A percentile compares a stretch with the other conserved stretches of the same genome.
Conservation (phyloP, 2,329 filamentous ascomycete genomes). For the Ophiognomonia clavigignenti-juglandacearum region DNA sequence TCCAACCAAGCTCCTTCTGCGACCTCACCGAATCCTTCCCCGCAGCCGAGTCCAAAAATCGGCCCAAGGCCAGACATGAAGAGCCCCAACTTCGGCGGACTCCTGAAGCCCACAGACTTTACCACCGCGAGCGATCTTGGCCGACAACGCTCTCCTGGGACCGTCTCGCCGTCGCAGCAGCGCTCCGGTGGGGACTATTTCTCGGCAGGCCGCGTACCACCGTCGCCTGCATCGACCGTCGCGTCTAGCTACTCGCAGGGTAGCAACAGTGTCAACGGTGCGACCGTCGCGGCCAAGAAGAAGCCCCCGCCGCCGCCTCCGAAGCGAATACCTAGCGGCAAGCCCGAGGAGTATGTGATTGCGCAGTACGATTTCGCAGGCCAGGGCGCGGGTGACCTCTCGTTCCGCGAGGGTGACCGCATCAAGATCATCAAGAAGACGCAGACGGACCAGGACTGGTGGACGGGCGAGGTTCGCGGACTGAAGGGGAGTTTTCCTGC, state of each 20-base stretch:
- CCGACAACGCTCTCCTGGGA: slow-evolving; percentile 24
- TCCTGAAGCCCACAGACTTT: slow-evolving; percentile 39
- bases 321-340: slow-evolving; percentile 49
- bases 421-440: slow-evolving; percentile 78
- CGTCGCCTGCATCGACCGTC: slow-evolving; percentile 21
- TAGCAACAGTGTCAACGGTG: slow-evolving; percentile 14
- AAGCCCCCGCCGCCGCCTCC: slow-evolving; percentile 67
- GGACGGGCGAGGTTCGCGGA: slow-evolving; percentile 72
- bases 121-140: slow-evolving; percentile 38
- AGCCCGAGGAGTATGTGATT: slow-evolving; percentile 55
- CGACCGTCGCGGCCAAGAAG: slow-evolving; percentile 59
- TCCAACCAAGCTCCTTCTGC: slow-evolving; percentile 23
- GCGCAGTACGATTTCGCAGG: slow-evolving; percentile 73
- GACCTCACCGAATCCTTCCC: slow-evolving; percentile 15
- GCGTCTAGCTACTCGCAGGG: slow-evolving; percentile 22
- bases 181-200: slow-evolving; percentile 30
- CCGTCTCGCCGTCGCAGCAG: slow-evolving; percentile 10
- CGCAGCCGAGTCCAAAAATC: slow-evolving; percentile 25
- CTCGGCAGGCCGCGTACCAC: slow-evolving; percentile 18
- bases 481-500: slow-evolving; percentile 71
- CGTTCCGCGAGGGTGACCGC: slow-evolving; percentile 70
- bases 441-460: slow-evolving; percentile 78
- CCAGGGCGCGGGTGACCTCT: slow-evolving; percentile 64
- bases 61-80: slow-evolving; percentile 25
- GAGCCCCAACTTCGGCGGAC: slow-evolving; percentile 23